Percentiles rank a stretch among this genome's conserved stretches.
These are phyloP conservation scores for Coprinopsis marcescibilis DNA, from an alignment of 768 basidiomycete species.

Conservation along the genomic window DNA sequence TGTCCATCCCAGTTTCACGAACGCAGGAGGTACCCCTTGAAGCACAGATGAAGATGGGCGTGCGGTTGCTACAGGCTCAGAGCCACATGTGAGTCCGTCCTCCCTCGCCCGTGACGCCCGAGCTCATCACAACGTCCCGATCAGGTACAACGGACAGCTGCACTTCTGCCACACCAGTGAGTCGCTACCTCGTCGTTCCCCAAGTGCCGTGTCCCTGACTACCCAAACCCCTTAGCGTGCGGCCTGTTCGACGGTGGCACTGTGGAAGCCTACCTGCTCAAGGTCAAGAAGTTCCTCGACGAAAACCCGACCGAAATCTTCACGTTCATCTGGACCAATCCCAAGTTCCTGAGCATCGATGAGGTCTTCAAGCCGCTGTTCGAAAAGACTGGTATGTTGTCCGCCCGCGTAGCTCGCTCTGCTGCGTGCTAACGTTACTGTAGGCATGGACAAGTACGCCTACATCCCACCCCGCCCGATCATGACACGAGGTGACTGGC, in stretches of 20 bases:
- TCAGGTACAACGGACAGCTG: slow-evolving; percentile 33
- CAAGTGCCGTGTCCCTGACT: not conserved
- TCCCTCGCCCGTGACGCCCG: not conserved
- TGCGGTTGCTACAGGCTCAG: slow-evolving; percentile 54
- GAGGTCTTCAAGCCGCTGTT: slow-evolving; percentile 50
- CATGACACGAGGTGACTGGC: slow-evolving; percentile 47
- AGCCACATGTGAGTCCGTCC: slow-evolving; percentile 32
- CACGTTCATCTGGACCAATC: slow-evolving; percentile 64
- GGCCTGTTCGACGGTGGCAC: slow-evolving; percentile 50
- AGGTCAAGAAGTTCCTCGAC: slow-evolving; percentile 50
- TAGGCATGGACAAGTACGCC: slow-evolving; percentile 34
- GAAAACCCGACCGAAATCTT: slow-evolving; percentile 62
- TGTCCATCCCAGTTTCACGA: slow-evolving; percentile 30
- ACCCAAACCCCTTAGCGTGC: slow-evolving; percentile 22
- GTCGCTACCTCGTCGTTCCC: slow-evolving; percentile 15
- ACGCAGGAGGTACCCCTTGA: slow-evolving; percentile 48
- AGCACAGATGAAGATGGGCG: slow-evolving; percentile 43
- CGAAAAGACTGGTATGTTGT: slow-evolving; percentile 36
- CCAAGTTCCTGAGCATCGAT: slow-evolving; percentile 44
- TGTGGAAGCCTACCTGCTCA: slow-evolving; percentile 42
- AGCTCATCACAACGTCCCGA: not conserved
- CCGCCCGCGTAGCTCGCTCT: not conserved
- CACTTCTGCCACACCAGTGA: slow-evolving; percentile 64
- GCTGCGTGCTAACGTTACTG: not conserved
- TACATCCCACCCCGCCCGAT: slow-evolving; percentile 46